Evolutionary conservation across 176 grass and related monocot species (phyloP).

Genomic region (Musa acuminata): DNA sequence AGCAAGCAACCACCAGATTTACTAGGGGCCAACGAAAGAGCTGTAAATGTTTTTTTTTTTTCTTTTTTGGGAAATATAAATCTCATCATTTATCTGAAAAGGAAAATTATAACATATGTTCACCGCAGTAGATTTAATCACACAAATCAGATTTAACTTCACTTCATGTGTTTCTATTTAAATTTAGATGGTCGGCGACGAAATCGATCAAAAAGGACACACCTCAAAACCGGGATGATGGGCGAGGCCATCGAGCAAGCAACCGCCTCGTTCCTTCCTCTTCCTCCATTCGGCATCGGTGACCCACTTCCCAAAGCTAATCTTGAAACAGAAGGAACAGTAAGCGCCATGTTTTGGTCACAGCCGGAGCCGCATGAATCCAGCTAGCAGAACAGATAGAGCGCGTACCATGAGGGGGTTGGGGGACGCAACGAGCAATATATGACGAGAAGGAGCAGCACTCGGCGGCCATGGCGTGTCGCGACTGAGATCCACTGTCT

Average conservation of each 20-base stretch:
- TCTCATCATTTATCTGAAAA: too few species aligned
- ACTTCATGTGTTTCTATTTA: too few species aligned
- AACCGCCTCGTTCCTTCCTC: constrained; percentile 22
- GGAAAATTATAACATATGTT: too few species aligned
- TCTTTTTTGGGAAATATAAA: too few species aligned
- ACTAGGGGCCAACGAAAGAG: too few species aligned
- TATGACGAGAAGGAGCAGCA: constrained; percentile 14
- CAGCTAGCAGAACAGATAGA: neutral
- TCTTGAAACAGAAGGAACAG: neutral
- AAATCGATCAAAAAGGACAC: too few species aligned
- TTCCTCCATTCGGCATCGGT: constrained; percentile 9
- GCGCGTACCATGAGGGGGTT: neutral
- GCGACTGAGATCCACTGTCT: constrained; percentile 18
- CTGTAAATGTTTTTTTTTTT: too few species aligned
- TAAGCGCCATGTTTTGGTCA: neutral
- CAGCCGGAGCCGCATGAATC: neutral
- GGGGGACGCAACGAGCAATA: neutral
- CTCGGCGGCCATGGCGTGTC: neutral
- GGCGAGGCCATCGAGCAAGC: constrained; percentile 13
- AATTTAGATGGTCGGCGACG: too few species aligned
- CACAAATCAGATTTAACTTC: too few species aligned
- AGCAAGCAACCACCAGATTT: too few species aligned
- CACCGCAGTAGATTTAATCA: too few species aligned
- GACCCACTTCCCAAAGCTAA: constrained; percentile 12
- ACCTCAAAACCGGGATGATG: constrained; percentile 33